phyloP scores from a whole-genome alignment of 2,329 filamentous ascomycete genomes.

The Coniella lustricola region DNA sequence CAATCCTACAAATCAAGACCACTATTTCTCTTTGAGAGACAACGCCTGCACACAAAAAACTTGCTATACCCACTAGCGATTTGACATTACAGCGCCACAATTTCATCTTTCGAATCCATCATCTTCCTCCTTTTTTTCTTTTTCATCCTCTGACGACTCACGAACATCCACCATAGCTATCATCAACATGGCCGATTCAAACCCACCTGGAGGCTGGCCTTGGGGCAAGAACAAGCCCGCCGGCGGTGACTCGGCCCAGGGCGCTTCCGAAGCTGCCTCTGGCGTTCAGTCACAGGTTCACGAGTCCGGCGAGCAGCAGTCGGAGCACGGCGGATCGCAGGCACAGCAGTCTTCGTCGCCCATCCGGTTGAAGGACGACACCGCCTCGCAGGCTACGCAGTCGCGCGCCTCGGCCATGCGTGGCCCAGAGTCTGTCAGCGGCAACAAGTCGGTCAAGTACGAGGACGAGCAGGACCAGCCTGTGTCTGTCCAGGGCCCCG shows the following conservation, averaged over 20 bases:
- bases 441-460: slow-evolving; percentile 18
- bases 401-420: slow-evolving; percentile 10
- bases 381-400: slow-evolving; percentile 8
- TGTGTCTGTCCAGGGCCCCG: slow-evolving; percentile 8
- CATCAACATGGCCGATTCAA: slow-evolving; percentile 16
- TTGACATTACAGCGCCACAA: background rate
- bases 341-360: background rate
- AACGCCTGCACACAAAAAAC: background rate
- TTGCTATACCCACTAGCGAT: background rate
- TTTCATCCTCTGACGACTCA: background rate
- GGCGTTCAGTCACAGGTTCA: background rate
- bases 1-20: background rate
- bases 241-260: slow-evolving; percentile 8
- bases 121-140: background rate
- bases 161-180: background rate
- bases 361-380: slow-evolving; percentile 7
- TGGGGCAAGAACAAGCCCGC: slow-evolving; percentile 18
- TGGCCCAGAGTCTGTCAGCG: slow-evolving; percentile 6
- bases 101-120: background rate
- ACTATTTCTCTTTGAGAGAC: no score
- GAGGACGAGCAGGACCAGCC: slow-evolving; percentile 9
- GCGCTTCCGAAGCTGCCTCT: slow-evolving; percentile 10
- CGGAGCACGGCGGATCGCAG: slow-evolving; percentile 6
- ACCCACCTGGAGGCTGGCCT: slow-evolving; percentile 18
- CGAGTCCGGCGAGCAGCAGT: background rate